phyloP scores from a whole-genome alignment of 2,329 filamentous ascomycete genomes.

The Paraphoma chrysanthemicola region DNA sequence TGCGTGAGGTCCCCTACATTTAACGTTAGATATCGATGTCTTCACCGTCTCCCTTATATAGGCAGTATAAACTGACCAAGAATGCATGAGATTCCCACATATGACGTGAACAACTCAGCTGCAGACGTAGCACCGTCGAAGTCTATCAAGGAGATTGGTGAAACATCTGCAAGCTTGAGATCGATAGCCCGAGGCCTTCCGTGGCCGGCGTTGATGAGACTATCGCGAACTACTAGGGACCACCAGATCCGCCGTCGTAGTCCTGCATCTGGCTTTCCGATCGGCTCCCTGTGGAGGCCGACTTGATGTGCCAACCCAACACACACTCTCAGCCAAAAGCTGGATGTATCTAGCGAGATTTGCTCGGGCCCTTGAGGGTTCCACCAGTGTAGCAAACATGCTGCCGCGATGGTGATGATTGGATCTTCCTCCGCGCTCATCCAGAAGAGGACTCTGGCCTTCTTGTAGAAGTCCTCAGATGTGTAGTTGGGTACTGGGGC shows the following conservation, averaged over 20 bases:
- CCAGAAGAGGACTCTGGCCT: slow-evolving; percentile 43
- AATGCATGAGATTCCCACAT: slow-evolving; percentile 49
- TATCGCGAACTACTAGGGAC: slow-evolving; percentile 52
- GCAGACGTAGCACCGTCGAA: slow-evolving; percentile 39
- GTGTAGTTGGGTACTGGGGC: slow-evolving; percentile 41
- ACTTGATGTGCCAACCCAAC: slow-evolving; percentile 54
- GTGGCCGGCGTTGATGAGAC: slow-evolving; percentile 51
- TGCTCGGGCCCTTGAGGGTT: slow-evolving; percentile 52
- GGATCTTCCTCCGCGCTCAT: slow-evolving; percentile 46
- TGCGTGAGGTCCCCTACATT: slow-evolving; percentile 48
- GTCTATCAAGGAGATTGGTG: slow-evolving; percentile 45
- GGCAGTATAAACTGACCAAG: slow-evolving; percentile 25
- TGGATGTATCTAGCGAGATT: slow-evolving; percentile 52
- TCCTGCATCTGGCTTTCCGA: slow-evolving; percentile 39
- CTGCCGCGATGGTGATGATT: slow-evolving; percentile 49
- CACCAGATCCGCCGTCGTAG: slow-evolving; percentile 53
- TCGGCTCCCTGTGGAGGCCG: slow-evolving; percentile 53
- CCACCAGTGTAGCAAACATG: slow-evolving; percentile 52
- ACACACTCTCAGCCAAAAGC: slow-evolving; percentile 54
- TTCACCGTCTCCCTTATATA: no score
- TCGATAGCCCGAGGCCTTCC: slow-evolving; percentile 52
- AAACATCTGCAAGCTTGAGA: slow-evolving; percentile 49
- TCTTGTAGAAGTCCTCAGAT: slow-evolving; percentile 43
- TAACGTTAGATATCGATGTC: not conserved
- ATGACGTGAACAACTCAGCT: slow-evolving; percentile 48